Conservation (phyloP, 2,329 filamentous ascomycete species). For the Trichophyton rubrum region DNA sequence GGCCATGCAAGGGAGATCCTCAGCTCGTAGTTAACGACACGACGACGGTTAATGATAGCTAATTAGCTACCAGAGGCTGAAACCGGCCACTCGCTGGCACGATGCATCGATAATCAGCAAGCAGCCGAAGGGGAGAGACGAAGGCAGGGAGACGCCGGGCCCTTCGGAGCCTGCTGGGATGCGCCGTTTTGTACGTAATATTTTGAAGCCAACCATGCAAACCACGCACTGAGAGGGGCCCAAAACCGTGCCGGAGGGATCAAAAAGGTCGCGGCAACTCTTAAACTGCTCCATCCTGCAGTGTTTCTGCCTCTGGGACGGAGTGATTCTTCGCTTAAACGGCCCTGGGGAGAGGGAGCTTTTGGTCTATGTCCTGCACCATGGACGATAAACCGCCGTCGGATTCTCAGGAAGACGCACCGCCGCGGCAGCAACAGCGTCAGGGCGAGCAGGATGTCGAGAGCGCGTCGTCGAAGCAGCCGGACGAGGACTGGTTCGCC, state of each 20-base stretch:
- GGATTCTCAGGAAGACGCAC: neutral
- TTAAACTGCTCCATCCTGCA: neutral
- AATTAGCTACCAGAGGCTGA: too few relatives aligned
- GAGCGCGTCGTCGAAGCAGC: neutral
- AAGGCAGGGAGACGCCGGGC: neutral
- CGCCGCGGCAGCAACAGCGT: neutral
- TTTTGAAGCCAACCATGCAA: neutral
- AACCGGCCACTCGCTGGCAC: neutral
- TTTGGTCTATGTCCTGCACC: too few relatives aligned
- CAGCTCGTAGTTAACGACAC: neutral
- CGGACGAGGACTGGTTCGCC: neutral
- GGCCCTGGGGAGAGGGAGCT: neutral
- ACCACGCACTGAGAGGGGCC: neutral
- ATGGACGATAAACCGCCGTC: neutral
- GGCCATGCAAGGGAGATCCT: neutral
- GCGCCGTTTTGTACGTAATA: neutral
- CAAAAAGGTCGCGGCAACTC: neutral
- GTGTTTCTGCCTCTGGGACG: neutral
- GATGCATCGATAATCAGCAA: neutral
- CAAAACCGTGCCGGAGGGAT: neutral
- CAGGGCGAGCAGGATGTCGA: neutral
- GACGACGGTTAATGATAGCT: too few relatives aligned
- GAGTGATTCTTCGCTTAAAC: neutral
- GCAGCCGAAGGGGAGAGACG: neutral
- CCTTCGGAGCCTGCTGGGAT: neutral